Evolutionary conservation across 2,329 filamentous ascomycete genomes (phyloP), one percentile per base, ranked within the genome.

Genomic region (Zasmidium citrigriseum): DNA sequence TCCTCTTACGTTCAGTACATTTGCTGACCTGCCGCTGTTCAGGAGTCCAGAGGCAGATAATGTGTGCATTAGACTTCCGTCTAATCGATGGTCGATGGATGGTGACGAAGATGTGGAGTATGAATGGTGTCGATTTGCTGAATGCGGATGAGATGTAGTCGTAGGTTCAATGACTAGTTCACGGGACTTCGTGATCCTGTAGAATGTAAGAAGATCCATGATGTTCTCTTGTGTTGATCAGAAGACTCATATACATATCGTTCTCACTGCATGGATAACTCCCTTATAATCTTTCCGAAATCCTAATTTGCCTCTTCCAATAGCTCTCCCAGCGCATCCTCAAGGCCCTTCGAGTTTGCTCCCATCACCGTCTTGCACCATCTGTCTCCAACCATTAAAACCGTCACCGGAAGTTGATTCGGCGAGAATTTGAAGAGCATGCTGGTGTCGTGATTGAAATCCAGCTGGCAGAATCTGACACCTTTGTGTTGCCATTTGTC

Each of bases 291-390:
- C 24, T 23, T 23, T 16, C 11, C 10, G n/a, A 11, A 25, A 41
- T n/a, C 44, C 38, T 51, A 54, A 25, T 25, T 46, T 11, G 48
- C 27, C 38, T 58, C 46, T 20, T 50, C 11, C 24, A 55, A 34
- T 55, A 63, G 22, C 46, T 57, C 41, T 9, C 52, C 58, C 41
- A 62, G 51, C 14, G 55, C 53, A 11, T 25, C 44, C 24, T 64
- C 60, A 14, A 63, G 44, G 2, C 20, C 58, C 24, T 18, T 47
- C 52, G 59, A 25, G 23, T 63, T 54, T 2, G 57, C 34, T 14
- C 61, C 61, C 63, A 63, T 65, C 2, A 67, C 54, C 18, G 63
- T 64, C 60, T 59, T 60, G 24, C 57, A 55, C 63, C 64, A 67
- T 2, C 46, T 29, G 29, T 61, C 61, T 21, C 53, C 46, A 23